Evolutionary conservation across 805 yeast genomes (phyloP).

Genomic region (Candida easanensis): DNA sequence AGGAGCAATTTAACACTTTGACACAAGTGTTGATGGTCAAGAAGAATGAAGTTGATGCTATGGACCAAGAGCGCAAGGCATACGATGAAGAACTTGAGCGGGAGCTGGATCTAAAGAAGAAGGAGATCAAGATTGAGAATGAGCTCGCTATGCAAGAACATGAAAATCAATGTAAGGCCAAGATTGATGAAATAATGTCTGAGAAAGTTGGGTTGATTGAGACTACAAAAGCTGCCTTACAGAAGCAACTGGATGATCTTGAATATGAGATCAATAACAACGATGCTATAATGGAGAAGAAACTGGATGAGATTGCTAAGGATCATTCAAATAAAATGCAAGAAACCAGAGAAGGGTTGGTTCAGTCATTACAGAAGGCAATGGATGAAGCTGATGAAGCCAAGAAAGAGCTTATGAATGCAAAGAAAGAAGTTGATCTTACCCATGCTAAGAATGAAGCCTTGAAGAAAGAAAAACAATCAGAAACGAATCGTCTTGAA

Average conservation of each 20-base stretch:
- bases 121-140: constrained; percentile 32
- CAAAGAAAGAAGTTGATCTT: not conserved
- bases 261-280: constrained; percentile 25
- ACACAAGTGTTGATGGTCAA: constrained; percentile 28
- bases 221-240: constrained; percentile 27
- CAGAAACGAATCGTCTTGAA: not conserved
- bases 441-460: not conserved
- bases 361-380: constrained; percentile 6
- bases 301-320: constrained; percentile 18
- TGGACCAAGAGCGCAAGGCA: constrained; percentile 27
- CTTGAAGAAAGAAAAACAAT: not conserved
- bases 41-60: constrained; percentile 30
- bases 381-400: not conserved
- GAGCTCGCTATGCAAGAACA: constrained; percentile 36
- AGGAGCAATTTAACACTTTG: constrained; percentile 20
- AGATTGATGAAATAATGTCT: constrained; percentile 39
- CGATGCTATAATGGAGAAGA: constrained; percentile 16
- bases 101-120: constrained; percentile 32
- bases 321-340: constrained; percentile 25
- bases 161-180: constrained; percentile 31
- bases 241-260: constrained; percentile 31
- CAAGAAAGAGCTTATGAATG: not conserved
- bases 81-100: constrained; percentile 20
- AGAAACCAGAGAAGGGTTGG: constrained; percentile 24
- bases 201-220: constrained; percentile 33